Evolutionary conservation across 176 grass and related monocot genomes (phyloP).

Genomic region (Hordeum vulgare): MorexV3_pseudomolecules_assembly NC_058521.1:5380244-5380743

Average conservation of each 20-base stretch:
- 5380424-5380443: not conserved
- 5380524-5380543: too few relatives aligned
- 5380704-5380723: slow-evolving; percentile 16
- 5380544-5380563: too few relatives aligned
- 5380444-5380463: not conserved
- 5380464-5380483: not conserved
- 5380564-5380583: not conserved
- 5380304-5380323: too few relatives aligned
- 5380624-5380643: not conserved
- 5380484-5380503: not conserved
- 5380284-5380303: too few relatives aligned
- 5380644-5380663: slow-evolving; percentile 14
- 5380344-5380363: too few relatives aligned
- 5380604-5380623: not conserved
- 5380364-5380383: too few relatives aligned
- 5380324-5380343: too few relatives aligned
- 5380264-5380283: too few relatives aligned
- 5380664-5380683: slow-evolving; percentile 9
- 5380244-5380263: too few relatives aligned
- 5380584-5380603: not conserved
- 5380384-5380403: too few relatives aligned
- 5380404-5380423: not conserved
- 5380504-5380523: too few relatives aligned
- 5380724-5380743: slow-evolving; percentile 36
- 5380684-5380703: slow-evolving; percentile 24